Conservation (phyloP, 352 stramenopile species). For the Pythium diclinum region DNA sequence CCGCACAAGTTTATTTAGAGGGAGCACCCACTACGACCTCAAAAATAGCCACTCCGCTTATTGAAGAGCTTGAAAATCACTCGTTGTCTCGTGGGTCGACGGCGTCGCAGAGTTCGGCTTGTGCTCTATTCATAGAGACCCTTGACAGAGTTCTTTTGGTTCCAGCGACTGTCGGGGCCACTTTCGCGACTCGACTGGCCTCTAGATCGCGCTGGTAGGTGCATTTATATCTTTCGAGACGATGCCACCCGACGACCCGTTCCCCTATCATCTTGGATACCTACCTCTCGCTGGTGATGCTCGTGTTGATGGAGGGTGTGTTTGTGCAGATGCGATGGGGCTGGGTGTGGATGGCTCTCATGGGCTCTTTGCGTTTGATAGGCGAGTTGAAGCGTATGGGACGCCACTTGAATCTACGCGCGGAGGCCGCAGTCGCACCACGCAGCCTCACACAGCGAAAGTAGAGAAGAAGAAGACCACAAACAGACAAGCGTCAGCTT, state of each 20-base stretch:
- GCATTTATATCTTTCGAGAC: slow-evolving; percentile 8
- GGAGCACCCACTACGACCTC: too few species aligned
- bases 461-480: not conserved
- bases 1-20: too few species aligned
- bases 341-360: not conserved
- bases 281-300: not conserved
- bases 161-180: too few species aligned
- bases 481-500: not conserved
- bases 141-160: not conserved
- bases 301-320: not conserved
- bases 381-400: not conserved
- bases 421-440: not conserved
- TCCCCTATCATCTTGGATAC: not conserved
- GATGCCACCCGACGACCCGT: not conserved
- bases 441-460: not conserved
- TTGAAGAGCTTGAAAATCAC: not conserved
- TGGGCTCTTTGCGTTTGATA: not conserved
- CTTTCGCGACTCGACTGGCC: not conserved
- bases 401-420: slow-evolving; percentile 1
- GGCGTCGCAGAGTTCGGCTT: not conserved
- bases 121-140: not conserved
- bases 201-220: not conserved
- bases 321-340: not conserved
- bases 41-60: too few species aligned
- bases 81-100: not conserved